Evolutionary conservation across 495 filamentous ascomycete genomes (phyloP).

Genomic region (Sphaerosporella brunnea): DNA sequence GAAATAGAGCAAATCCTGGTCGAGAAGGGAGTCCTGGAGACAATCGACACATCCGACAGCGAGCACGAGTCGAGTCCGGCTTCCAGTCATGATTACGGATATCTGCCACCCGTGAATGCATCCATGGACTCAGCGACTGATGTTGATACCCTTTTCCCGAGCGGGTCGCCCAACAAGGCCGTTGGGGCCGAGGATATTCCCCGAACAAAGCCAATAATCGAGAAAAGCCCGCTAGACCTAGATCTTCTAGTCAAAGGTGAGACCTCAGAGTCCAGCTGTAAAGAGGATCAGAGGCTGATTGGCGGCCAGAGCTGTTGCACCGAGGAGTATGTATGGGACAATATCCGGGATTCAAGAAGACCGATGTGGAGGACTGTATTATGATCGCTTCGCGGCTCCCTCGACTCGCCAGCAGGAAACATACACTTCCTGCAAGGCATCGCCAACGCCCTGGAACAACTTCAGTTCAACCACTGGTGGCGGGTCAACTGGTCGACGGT

Average conservation of each 20-base stretch:
- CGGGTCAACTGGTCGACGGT: conserved; percentile 89
- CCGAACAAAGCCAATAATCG: background rate
- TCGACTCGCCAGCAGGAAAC: too few relatives aligned
- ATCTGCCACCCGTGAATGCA: background rate
- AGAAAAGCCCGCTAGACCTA: conserved; percentile 16
- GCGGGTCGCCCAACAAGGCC: background rate
- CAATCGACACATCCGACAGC: conserved; percentile 33
- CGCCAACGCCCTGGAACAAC: conserved; percentile 51
- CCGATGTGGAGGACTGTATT: conserved; percentile 35
- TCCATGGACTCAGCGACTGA: background rate
- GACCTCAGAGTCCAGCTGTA: background rate
- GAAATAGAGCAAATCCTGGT: conserved; percentile 55
- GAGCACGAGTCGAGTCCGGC: conserved; percentile 29
- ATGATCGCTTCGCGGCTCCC: background rate
- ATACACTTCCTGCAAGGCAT: conserved; percentile 35
- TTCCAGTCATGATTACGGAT: conserved; percentile 13
- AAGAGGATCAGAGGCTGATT: background rate
- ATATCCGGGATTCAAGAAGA: conserved; percentile 40
- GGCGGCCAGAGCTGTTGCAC: conserved; percentile 30
- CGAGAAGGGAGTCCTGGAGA: conserved; percentile 34
- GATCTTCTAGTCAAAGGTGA: conserved; percentile 24
- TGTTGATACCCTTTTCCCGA: background rate
- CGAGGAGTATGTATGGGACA: conserved; percentile 42
- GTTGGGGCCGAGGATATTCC: background rate
- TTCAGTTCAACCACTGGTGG: conserved; percentile 89